A percentile compares a stretch with the other conserved stretches of the same genome.
These are phyloP conservation scores for Eucalyptus tenuipes DNA, from an alignment of 345 rosid species.

Conservation along the genomic window DNA sequence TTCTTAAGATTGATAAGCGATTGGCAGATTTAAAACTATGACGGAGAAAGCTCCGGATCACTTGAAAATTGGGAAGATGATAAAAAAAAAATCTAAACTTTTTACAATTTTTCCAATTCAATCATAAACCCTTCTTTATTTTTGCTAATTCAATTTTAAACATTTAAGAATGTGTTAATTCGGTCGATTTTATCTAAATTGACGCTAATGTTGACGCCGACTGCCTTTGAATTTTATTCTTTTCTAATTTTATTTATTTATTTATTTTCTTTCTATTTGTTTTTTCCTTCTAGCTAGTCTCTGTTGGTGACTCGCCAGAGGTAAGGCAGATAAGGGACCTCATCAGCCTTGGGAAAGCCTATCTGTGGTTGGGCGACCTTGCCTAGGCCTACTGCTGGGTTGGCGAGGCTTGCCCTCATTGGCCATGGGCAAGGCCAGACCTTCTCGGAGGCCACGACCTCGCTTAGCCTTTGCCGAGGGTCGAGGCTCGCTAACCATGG, in stretches of 20 bases:
- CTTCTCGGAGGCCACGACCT: accelerated
- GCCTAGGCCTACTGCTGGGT: accelerated
- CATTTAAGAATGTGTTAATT: accelerated
- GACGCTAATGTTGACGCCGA: too few relatives aligned
- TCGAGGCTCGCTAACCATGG: too few relatives aligned
- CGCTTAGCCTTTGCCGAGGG: accelerated
- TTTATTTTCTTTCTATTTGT: too few relatives aligned
- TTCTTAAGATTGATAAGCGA: neutral
- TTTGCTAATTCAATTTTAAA: too few relatives aligned
- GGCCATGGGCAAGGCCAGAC: accelerated
- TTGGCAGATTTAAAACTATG: neutral
- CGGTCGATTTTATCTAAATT: accelerated
- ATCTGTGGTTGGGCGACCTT: too few relatives aligned
- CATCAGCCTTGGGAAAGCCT: accelerated
- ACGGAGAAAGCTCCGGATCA: neutral
- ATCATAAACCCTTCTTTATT: accelerated
- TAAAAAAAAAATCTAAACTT: too few relatives aligned
- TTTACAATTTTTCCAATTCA: too few relatives aligned
- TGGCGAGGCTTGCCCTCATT: accelerated
- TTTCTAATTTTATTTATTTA: too few relatives aligned
- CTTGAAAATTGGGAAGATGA: too few relatives aligned
- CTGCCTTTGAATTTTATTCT: too few relatives aligned
- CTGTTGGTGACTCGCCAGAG: accelerated
- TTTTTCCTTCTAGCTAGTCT: too few relatives aligned
- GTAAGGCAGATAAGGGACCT: accelerated